Percentiles rank a stretch among this genome's conserved stretches.
Evolutionary conservation across 116 monocot species (phyloP).

Genomic region (Trichopus zeylanicus): DNA sequence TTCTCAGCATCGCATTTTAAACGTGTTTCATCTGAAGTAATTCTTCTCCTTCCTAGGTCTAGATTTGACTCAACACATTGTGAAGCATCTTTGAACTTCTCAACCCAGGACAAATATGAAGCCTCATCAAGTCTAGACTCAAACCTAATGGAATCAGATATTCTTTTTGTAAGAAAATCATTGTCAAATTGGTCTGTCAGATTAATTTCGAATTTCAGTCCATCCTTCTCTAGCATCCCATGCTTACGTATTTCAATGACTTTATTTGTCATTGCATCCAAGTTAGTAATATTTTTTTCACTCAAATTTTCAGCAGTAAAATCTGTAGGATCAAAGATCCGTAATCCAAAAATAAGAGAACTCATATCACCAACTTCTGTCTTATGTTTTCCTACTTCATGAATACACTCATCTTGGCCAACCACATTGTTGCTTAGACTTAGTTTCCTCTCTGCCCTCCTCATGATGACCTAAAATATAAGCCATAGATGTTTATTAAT

Average conservation of each 20-base stretch:
- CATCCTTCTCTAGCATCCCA: slow-evolving; percentile 29
- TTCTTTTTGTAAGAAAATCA: slow-evolving; percentile 10
- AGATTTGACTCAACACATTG: slow-evolving; percentile 22
- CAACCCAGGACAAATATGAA: slow-evolving; percentile 77
- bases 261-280: slow-evolving; percentile 59
- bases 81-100: slow-evolving; percentile 73
- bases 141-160: slow-evolving; percentile 19
- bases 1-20: slow-evolving; percentile 38
- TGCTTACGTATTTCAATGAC: slow-evolving; percentile 52
- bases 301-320: slow-evolving; percentile 15
- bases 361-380: slow-evolving; percentile 47
- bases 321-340: slow-evolving; percentile 50
- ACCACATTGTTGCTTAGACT: slow-evolving; percentile 71
- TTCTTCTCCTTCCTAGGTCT: slow-evolving; percentile 25
- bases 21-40: slow-evolving; percentile 24
- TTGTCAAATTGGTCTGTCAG: slow-evolving; percentile 15
- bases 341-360: slow-evolving; percentile 81
- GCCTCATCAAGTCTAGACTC: slow-evolving; percentile 66
- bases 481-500: slow-evolving; percentile 6
- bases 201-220: slow-evolving; percentile 61
- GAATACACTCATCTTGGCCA: slow-evolving; percentile 24
- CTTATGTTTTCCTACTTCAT: slow-evolving; percentile 25
- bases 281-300: slow-evolving; percentile 31
- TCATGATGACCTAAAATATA: slow-evolving; percentile 65
- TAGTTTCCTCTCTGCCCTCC: slow-evolving; percentile 88